These are phyloP conservation scores for Solanum chacoense DNA, from an alignment of 305 asterid species.

Conservation along the genomic window DNA sequence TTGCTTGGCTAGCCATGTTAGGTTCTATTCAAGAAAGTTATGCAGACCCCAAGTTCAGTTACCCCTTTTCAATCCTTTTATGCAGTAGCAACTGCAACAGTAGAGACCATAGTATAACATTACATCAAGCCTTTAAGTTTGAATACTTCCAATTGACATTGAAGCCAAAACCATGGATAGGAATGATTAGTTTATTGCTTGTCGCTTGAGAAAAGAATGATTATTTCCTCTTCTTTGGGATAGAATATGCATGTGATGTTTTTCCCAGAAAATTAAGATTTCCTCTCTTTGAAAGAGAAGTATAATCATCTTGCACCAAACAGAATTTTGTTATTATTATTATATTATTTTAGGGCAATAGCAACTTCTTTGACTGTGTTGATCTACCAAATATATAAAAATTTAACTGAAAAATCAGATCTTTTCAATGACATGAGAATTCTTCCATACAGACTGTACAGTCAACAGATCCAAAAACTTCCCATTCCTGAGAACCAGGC, in stretches of 20 bases:
- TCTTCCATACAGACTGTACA: background rate
- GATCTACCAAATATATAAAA: background rate
- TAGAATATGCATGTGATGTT: background rate
- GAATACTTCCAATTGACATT: background rate
- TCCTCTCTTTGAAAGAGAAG: background rate
- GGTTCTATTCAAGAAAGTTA: background rate
- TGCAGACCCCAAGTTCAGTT: background rate
- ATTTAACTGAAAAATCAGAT: background rate
- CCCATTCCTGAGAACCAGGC: background rate
- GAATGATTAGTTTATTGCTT: background rate
- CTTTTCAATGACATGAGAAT: background rate
- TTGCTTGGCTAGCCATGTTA: background rate
- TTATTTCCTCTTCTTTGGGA: background rate
- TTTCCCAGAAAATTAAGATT: background rate
- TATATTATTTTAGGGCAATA: background rate
- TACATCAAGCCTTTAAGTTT: background rate
- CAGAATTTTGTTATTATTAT: background rate
- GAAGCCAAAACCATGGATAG: background rate
- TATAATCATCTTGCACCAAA: background rate
- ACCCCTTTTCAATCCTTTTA: background rate
- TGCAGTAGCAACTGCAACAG: background rate
- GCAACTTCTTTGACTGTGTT: background rate
- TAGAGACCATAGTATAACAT: background rate
- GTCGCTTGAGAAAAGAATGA: background rate
- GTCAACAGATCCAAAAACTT: background rate